Conservation (phyloP, 371 early-diverging fungal species). For the Rhizopus microsporus region DNA sequence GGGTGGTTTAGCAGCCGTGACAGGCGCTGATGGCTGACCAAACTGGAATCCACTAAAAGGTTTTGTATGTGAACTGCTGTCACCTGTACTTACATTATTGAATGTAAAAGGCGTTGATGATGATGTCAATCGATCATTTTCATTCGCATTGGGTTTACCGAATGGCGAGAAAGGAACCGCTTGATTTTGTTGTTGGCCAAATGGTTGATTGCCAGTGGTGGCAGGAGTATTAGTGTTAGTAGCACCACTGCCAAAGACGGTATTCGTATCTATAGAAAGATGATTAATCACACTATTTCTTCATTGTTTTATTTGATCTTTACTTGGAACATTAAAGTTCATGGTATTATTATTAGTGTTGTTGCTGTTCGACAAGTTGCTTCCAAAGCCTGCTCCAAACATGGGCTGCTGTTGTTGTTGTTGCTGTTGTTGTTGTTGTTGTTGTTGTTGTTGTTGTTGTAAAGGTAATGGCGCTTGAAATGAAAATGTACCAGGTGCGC, state of each 20-base stretch:
- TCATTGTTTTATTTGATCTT: neutral
- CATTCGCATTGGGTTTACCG: no score
- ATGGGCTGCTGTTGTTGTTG: neutral
- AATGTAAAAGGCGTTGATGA: no score
- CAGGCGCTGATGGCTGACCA: conserved; percentile 5
- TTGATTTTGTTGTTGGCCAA: neutral
- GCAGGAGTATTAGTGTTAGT: neutral
- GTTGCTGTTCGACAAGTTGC: neutral
- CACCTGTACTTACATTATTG: neutral
- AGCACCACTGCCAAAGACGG: neutral
- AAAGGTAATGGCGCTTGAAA: neutral
- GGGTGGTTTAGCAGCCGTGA: neutral
- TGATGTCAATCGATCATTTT: no score
- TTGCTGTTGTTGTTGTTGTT: neutral
- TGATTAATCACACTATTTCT: no score
- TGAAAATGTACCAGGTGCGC: neutral
- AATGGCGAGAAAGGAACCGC: no score
- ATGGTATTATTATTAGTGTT: neutral
- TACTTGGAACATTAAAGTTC: neutral
- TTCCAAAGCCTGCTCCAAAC: conserved; percentile 4
- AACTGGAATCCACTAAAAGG: conserved; percentile 18
- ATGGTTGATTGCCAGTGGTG: neutral
- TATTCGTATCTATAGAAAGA: no score
- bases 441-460: neutral
- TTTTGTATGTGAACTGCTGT: neutral